Base-by-base conservation (phyloP, 2,329 filamentous ascomycete species). In the Fusarium phyllophilum region DNA sequence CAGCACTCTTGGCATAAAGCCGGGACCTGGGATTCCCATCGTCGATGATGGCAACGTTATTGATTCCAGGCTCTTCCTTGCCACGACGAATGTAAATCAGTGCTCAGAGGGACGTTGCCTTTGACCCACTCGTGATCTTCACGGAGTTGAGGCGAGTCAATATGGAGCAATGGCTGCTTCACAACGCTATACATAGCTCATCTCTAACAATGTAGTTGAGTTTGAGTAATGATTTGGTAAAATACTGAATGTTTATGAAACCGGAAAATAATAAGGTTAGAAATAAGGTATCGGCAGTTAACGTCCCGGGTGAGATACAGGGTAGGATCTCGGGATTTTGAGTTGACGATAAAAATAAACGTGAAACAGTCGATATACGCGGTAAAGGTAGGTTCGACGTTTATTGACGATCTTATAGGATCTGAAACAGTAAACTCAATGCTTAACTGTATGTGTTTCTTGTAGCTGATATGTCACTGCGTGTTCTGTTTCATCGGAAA, bases 281-380 rank as follows among this genome's bases (percentile, higher is more conserved):
- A 48, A 39, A 34, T 55, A 66, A 33, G 36, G 34, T 44, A 24
- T 59, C 51, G 62, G 64, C 26, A 67, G 33, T 66, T 18, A 22
- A 38, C 5, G 8, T 49, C 41, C 62, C 64, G 49, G 26, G 1
- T 0, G 13, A 18, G 26, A 29, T 59, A 49, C 57, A 66, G 64
- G 62, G 64, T 67, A 67, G 44, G 44, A 48, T 33, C 7, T 38
- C 9, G 10, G 14, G 20, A 14, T 63, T 34, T 14, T 36, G 10
- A 56, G 60, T 65, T 48, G 26, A 22, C 6, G 41, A 46, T 66
- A 66, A 66, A 66, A 66, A 66, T 66, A 66, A 66, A 66, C 14
- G 34, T 57, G 61, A 66, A 66, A 66, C 63, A 29, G 17, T 42
- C n/a, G 17, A 36, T 41, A 33, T 24, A 34, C 39, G 24, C 20